A percentile compares a stretch with the other conserved stretches of the same genome.
Evolutionary conservation across 2,329 filamentous ascomycete species (phyloP).

Genomic region (Knufia petricola): DNA sequence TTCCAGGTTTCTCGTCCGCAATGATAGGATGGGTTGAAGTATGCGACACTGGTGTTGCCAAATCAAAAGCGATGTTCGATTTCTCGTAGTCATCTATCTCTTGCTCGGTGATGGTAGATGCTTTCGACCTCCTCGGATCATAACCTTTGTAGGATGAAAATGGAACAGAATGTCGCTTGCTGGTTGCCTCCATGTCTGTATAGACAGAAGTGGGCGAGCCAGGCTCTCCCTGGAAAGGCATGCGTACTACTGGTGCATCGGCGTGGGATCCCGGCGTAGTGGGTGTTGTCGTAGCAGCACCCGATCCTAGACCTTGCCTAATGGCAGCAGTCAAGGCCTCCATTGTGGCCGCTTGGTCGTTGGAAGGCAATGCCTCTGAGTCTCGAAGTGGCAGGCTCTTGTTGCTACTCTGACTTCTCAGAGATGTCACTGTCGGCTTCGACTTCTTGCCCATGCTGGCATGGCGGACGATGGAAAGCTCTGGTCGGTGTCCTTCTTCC

Average conservation of each 20-base stretch:
- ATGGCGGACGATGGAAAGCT: background rate
- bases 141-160: background rate
- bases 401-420: background rate
- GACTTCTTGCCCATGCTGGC: background rate
- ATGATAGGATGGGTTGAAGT: conserved; percentile 11
- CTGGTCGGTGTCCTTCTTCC: background rate
- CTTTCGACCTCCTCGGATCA: conserved; percentile 1
- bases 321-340: conserved; percentile 7
- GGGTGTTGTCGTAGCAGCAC: background rate
- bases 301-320: conserved; percentile 10
- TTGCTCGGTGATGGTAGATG: conserved; percentile 2
- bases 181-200: background rate
- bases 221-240: conserved; percentile 10
- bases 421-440: background rate
- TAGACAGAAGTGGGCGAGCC: background rate
- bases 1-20: conserved; percentile 19
- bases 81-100: conserved; percentile 7
- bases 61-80: background rate
- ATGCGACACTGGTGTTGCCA: background rate
- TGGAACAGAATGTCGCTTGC: background rate
- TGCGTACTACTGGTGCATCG: conserved; percentile 4
- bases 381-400: conserved; percentile 3
- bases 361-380: background rate
- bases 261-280: background rate
- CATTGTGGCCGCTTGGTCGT: background rate